Percentiles rank a stretch among this genome's conserved stretches.
Conservation (phyloP, 2,329 filamentous ascomycete genomes). For the Arthroderma sp. region DNA sequence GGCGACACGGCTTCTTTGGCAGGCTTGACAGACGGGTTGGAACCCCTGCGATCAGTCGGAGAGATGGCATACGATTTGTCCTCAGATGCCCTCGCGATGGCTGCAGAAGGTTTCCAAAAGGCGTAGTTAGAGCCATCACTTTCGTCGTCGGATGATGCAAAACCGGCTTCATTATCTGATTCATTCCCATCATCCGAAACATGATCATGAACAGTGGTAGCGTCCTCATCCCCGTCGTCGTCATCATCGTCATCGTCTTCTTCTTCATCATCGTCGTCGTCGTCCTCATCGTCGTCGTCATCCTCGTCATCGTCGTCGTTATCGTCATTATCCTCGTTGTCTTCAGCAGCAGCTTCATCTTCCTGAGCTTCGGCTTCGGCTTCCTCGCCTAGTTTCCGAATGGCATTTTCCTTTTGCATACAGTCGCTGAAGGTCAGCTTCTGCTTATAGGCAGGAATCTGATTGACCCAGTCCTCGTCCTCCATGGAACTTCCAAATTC, state of each 20-base stretch:
- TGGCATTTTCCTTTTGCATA: slow-evolving; percentile 74
- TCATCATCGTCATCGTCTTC: slow-evolving; percentile 37
- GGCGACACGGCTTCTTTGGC: slow-evolving; percentile 8
- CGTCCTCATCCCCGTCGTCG: slow-evolving; percentile 28
- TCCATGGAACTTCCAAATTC: slow-evolving; percentile 78
- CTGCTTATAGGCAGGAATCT: slow-evolving; percentile 47
- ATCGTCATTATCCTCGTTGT: slow-evolving; percentile 35
- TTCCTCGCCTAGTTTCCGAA: slow-evolving; percentile 74
- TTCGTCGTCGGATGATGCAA: slow-evolving; percentile 56
- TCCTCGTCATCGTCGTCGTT: slow-evolving; percentile 50
- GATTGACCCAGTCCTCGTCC: slow-evolving; percentile 84
- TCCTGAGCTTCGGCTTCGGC: slow-evolving; percentile 76
- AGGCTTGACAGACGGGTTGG: slow-evolving; percentile 44
- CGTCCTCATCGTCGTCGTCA: slow-evolving; percentile 38
- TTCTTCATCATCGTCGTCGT: slow-evolving; percentile 52
- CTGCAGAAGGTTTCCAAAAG: slow-evolving; percentile 44
- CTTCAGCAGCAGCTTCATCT: slow-evolving; percentile 54
- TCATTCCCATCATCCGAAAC: slow-evolving; percentile 53
- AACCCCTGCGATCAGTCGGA: slow-evolving; percentile 35
- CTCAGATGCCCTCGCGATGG: slow-evolving; percentile 39
- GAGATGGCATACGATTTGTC: slow-evolving; percentile 26
- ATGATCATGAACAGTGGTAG: slow-evolving; percentile 17
- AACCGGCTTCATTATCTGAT: slow-evolving; percentile 64
- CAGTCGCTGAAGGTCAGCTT: slow-evolving; percentile 85
- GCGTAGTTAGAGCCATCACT: slow-evolving; percentile 51